Evolutionary conservation across 108 stramenopile species (phyloP), one percentile per base, ranked within the genome.

Genomic region (Nannochloropsis gaditana): DNA sequence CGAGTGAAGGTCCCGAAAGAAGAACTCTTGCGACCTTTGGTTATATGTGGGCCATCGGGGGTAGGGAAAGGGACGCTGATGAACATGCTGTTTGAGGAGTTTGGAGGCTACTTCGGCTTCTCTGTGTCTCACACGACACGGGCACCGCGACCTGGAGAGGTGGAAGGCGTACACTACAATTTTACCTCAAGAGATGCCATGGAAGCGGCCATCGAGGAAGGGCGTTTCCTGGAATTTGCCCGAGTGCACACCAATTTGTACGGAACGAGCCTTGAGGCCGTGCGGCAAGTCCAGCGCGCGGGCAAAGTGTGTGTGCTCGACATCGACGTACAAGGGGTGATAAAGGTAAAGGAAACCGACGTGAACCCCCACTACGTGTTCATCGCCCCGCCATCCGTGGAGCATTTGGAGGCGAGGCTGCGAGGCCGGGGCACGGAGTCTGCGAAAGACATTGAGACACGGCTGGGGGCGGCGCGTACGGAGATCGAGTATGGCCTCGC

Each of bases 161-260:
- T 84, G 47, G 31, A 91, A 21, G 91, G 96, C 21, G 90, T 93
- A 42, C 95, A 99, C 86, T 99, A 99, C 90, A 91, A 96, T 87
- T 99, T 98, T 43, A 87, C 88, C 9, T 84, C 80, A 21, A 92
- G 92, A n/a, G 94, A 94, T 21, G 86, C 80, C 2, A 96, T 99
- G 84, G 93, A 93, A 89, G 89, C 92, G 45, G 95, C 92, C 82
- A 91, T 95, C 9, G 88, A 86, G 1, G 79, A 81, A 5, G 93
- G 91, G 79, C 86, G 90, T 43, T 98, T 96, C 86, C 80, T 99
- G 19, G 97, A 99, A 91, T 84, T 91, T 85, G 98, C 98, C 2
- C 83, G 97, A 83, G 98, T 99, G 11, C 98, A 99, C 91, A 96
- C 95, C 43, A 98, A 97, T 90, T 88, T 92, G 10, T 99, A 99